Conservation (phyloP, 306 rosid species). For the Betula pendula region DNA sequence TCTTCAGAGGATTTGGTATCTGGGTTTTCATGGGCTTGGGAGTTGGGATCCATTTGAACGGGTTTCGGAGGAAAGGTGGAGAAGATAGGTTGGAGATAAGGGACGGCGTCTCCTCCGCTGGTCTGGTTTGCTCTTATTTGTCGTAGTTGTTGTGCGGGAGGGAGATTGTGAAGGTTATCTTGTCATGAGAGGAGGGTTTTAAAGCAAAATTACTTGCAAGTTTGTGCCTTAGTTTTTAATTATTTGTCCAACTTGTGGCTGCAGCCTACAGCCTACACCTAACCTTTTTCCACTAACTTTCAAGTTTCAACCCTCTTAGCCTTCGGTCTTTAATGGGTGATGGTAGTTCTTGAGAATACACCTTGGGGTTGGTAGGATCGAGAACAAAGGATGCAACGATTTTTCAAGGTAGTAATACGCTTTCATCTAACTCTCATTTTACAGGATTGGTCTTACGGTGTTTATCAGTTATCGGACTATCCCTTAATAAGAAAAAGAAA, state of each 20-base stretch:
- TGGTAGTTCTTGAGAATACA: not conserved
- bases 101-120: not conserved
- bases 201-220: not conserved
- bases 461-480: no score
- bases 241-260: not conserved
- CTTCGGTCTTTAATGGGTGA: not conserved
- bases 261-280: conserved; percentile 23
- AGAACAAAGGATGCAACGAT: not conserved
- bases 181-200: not conserved
- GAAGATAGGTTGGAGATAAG: conserved; percentile 31
- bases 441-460: no score
- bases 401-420: not conserved
- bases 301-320: conserved; percentile 5
- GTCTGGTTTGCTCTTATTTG: not conserved
- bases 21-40: conserved; percentile 38
- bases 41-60: conserved; percentile 45
- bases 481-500: no score
- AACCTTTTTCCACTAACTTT: conserved; percentile 10
- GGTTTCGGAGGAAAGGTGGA: not conserved
- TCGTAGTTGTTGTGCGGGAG: not conserved
- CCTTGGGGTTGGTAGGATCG: not conserved
- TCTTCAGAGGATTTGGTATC: conserved; percentile 48
- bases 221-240: not conserved
- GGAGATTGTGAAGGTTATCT: not conserved
- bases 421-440: no score